Conservation (phyloP, 2,329 filamentous ascomycete genomes). For the Fusarium sambucinum region DNA sequence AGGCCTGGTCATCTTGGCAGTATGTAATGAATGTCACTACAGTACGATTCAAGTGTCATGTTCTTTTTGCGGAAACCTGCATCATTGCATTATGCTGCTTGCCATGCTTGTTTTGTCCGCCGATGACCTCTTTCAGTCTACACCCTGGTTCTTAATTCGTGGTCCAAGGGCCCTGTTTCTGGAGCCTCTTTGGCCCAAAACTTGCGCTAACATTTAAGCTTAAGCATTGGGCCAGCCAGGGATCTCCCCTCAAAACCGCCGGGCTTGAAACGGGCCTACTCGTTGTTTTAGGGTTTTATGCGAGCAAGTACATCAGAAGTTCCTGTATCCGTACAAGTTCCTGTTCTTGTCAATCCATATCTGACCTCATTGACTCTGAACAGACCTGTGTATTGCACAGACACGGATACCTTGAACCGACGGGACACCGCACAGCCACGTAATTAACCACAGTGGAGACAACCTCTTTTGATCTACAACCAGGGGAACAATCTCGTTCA, state of each 20-base stretch:
- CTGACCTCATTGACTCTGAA: constrained; percentile 19
- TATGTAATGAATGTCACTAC: constrained; percentile 23
- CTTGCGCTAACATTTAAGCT: constrained; percentile 42
- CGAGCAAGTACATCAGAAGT: not conserved
- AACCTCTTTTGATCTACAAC: constrained; percentile 29
- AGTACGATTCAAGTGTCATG: not conserved
- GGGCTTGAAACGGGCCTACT: constrained; percentile 17
- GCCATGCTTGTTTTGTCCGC: constrained; percentile 15
- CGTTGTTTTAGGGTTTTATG: not conserved
- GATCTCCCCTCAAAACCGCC: constrained; percentile 17
- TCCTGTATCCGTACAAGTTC: not conserved
- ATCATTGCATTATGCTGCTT: constrained; percentile 13
- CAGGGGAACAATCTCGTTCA: constrained; percentile 15
- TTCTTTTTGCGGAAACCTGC: constrained; percentile 19
- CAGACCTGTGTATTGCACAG: constrained; percentile 1
- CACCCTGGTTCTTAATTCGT: not conserved
- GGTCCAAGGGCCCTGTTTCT: constrained; percentile 5
- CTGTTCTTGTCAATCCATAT: not conserved
- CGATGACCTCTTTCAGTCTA: constrained; percentile 12
- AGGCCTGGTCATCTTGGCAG: constrained; percentile 26
- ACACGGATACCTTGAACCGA: constrained; percentile 15
- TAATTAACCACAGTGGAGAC: constrained; percentile 23
- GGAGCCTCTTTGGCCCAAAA: constrained; percentile 30
- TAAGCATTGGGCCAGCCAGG: constrained; percentile 32
- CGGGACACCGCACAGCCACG: constrained; percentile 27